phyloP scores from a whole-genome alignment of 257 asterid genomes.

The Gentiana straminea region DNA sequence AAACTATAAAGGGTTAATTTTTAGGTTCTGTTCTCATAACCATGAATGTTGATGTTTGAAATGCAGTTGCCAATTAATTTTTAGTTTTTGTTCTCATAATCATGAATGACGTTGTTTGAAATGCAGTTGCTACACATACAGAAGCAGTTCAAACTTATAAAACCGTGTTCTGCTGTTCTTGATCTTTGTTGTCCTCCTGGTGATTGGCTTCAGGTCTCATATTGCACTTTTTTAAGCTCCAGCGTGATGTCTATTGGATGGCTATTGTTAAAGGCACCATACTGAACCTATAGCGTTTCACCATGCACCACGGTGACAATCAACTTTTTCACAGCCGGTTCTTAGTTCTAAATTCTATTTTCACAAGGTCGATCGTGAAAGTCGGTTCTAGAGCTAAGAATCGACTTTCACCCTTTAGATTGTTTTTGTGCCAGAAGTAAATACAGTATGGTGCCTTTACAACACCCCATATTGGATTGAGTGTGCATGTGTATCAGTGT shows the following conservation, averaged over 20 bases:
- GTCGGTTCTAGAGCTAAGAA: no score
- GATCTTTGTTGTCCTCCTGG: constrained; percentile 98
- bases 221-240: neutral
- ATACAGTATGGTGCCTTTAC: no score
- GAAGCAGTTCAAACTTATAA: constrained; percentile 60
- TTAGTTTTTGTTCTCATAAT: neutral
- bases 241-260: neutral
- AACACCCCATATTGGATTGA: no score
- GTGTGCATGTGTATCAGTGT: neutral
- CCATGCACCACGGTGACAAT: no score
- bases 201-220: constrained; percentile 87
- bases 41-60: constrained; percentile 4
- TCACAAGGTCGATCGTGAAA: no score
- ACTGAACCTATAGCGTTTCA: no score
- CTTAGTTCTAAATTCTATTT: no score
- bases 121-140: constrained; percentile 77
- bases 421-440: no score
- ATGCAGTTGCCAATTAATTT: constrained; percentile 29
- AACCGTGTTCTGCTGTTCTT: constrained; percentile 63
- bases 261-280: neutral
- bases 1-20: neutral
- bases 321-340: no score
- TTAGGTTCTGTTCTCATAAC: constrained; percentile 1
- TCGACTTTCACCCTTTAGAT: no score
- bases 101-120: constrained; percentile 3